phyloP scores from a whole-genome alignment of 129 eudicot genomes.

The Cynara cardunculus region DNA sequence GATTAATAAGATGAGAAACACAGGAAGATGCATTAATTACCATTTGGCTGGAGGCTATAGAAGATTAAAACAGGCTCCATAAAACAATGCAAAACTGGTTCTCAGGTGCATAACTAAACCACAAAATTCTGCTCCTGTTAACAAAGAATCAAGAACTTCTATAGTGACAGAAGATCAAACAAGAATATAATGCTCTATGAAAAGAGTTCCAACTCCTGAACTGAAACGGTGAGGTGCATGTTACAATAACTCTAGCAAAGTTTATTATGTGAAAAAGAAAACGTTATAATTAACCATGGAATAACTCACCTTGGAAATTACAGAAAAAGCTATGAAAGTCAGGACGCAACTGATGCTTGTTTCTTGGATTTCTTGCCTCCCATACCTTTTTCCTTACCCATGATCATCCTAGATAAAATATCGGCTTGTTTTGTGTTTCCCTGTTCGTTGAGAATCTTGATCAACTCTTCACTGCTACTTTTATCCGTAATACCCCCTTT shows the following conservation, averaged over 20 bases:
- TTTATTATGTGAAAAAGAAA: slow-evolving; percentile 24
- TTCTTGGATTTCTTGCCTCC: slow-evolving; percentile 63
- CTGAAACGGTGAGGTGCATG: slow-evolving; percentile 1
- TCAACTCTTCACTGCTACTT: slow-evolving; percentile 62
- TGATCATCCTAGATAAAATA: slow-evolving; percentile 62
- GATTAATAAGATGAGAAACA: neutral
- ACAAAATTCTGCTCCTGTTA: neutral
- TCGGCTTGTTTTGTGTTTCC: slow-evolving; percentile 94
- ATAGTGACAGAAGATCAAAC: neutral
- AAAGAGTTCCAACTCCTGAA: slow-evolving; percentile 17
- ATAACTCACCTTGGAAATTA: slow-evolving; percentile 19
- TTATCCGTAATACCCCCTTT: slow-evolving; percentile 79
- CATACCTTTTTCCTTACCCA: slow-evolving; percentile 33
- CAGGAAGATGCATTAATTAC: neutral
- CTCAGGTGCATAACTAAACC: neutral
- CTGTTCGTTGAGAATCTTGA: slow-evolving; percentile 66
- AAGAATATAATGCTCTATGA: neutral
- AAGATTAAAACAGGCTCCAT: neutral
- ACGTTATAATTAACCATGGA: neutral
- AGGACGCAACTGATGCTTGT: slow-evolving; percentile 36
- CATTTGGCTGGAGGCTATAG: neutral
- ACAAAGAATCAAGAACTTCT: neutral
- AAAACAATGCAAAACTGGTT: neutral
- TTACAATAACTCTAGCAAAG: slow-evolving; percentile 22
- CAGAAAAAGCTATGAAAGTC: neutral